phyloP scores from a whole-genome alignment of 1,284 basidiomycete species.

The Hortiboletus rubellus region DNA sequence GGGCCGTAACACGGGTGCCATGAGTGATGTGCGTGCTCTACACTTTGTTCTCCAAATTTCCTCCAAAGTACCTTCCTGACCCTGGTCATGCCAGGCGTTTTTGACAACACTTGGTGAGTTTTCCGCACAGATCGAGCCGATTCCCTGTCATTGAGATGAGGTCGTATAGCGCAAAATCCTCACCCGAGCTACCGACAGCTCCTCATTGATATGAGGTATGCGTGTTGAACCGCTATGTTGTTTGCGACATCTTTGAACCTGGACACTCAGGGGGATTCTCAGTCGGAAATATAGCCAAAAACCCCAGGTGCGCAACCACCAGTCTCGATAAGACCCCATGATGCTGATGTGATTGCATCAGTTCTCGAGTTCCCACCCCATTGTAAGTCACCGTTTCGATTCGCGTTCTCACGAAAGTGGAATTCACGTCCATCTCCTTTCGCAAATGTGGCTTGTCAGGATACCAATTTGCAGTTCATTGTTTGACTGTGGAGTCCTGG shows the following conservation, averaged over 20 bases:
- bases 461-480: conserved; percentile 33
- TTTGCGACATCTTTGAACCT: not conserved
- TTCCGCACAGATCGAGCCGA: not conserved
- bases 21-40: conserved; percentile 65
- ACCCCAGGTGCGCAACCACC: conserved; percentile 57
- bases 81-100: conserved; percentile 61
- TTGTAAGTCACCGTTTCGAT: conserved; percentile 48
- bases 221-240: not conserved
- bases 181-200: conserved; percentile 83
- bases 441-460: conserved; percentile 14
- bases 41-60: not conserved
- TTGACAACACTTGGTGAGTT: conserved; percentile 58
- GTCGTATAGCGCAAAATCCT: conserved; percentile 52
- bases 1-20: conserved; percentile 84
- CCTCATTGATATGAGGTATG: conserved; percentile 65
- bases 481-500: conserved; percentile 15
- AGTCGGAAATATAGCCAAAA: conserved; percentile 79
- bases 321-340: not conserved
- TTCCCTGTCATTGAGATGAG: conserved; percentile 8
- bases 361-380: conserved; percentile 77
- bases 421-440: not conserved
- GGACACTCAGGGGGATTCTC: conserved; percentile 50
- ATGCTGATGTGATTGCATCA: conserved; percentile 28
- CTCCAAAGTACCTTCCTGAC: not conserved
- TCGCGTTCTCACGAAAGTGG: not conserved